phyloP scores from a whole-genome alignment of 2,329 filamentous ascomycete genomes.

The Bipolaris victoriae region DNA sequence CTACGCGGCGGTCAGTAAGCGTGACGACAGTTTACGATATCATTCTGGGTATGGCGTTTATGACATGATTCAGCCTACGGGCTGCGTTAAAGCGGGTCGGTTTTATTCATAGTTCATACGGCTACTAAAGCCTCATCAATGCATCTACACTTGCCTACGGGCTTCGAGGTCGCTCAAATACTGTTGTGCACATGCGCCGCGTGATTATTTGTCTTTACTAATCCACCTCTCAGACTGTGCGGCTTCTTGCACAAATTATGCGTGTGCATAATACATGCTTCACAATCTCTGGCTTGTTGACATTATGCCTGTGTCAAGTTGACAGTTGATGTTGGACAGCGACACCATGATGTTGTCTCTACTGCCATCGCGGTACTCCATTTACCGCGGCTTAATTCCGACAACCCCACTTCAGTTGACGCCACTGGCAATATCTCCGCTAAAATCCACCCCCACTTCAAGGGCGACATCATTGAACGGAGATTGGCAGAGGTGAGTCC shows the following conservation, averaged over 20 bases:
- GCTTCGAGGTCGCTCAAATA: constrained; percentile 33
- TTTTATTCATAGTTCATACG: constrained; percentile 40
- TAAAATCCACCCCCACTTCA: constrained; percentile 19
- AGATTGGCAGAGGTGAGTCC: background rate
- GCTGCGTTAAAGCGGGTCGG: constrained; percentile 23
- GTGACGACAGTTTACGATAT: constrained; percentile 21
- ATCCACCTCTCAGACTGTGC: background rate
- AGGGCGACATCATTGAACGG: background rate
- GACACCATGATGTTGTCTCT: background rate
- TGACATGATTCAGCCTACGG: constrained; percentile 31
- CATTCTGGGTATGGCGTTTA: constrained; percentile 42
- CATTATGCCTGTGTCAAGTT: background rate
- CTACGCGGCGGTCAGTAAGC: constrained; percentile 62
- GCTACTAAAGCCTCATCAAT: constrained; percentile 34
- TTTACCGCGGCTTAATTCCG: constrained; percentile 13
- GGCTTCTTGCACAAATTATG: too few relatives aligned
- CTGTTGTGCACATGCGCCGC: background rate
- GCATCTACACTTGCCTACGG: constrained; percentile 41
- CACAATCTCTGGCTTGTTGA: background rate
- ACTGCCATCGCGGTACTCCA: background rate
- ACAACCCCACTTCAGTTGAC: constrained; percentile 16
- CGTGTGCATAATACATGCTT: too few relatives aligned
- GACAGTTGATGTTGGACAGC: background rate
- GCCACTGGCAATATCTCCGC: constrained; percentile 25
- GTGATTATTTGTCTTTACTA: background rate